Conservation (phyloP, 805 yeast species). For the Blastobotrys parvus region DNA sequence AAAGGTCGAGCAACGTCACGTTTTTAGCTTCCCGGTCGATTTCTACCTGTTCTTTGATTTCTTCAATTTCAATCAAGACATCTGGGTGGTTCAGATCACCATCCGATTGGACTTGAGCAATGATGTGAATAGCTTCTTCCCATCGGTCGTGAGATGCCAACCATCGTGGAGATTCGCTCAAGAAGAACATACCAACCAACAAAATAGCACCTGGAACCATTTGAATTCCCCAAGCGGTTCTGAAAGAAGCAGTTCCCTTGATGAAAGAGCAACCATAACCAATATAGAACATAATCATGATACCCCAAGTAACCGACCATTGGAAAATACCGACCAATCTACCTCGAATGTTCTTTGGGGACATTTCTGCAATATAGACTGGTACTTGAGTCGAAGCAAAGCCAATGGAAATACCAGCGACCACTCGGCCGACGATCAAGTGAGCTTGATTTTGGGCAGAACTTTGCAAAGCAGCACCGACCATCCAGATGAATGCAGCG, state of each 20-base stretch:
- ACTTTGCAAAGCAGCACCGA: conserved; percentile 52
- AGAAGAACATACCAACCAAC: conserved; percentile 34
- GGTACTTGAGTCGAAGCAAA: conserved; percentile 61
- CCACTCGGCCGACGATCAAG: conserved; percentile 46
- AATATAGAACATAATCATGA: conserved; percentile 51
- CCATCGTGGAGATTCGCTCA: conserved; percentile 38
- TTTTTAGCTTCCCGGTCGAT: conserved; percentile 42
- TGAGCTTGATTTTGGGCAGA: conserved; percentile 37
- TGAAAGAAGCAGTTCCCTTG: conserved; percentile 42
- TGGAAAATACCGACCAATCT: conserved; percentile 53
- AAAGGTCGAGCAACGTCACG: conserved; percentile 42
- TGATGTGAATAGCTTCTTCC: conserved; percentile 36
- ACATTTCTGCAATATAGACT: conserved; percentile 54
- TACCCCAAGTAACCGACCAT: conserved; percentile 56
- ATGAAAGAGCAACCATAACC: conserved; percentile 43
- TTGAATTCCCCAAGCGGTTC: conserved; percentile 57
- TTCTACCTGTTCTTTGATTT: conserved; percentile 48
- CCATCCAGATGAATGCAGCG: conserved; percentile 48
- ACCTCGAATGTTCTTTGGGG: conserved; percentile 55
- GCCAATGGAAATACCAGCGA: conserved; percentile 60
- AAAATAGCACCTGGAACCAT: conserved; percentile 44
- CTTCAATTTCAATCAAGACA: conserved; percentile 47
- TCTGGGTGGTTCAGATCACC: conserved; percentile 30
- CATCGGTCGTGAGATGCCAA: conserved; percentile 43
- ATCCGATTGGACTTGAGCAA: conserved; percentile 27